phyloP scores from a whole-genome alignment of 2,329 filamentous ascomycete genomes.

The Aspergillus sp. region DNA sequence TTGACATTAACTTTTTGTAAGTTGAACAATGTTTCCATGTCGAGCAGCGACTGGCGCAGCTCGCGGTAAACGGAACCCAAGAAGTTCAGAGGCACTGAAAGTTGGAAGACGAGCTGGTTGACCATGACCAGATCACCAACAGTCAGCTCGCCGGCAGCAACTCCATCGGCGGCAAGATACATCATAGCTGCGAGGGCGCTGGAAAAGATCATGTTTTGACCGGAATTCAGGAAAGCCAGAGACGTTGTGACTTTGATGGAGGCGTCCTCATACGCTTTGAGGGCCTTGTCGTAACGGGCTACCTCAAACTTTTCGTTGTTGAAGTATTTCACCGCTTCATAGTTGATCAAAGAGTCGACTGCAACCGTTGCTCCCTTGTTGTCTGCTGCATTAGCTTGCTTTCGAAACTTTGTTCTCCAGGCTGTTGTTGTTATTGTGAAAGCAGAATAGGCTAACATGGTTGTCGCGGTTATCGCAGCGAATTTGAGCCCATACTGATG shows the following conservation, averaged over 20 bases:
- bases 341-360: conserved; percentile 96
- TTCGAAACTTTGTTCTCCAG: conserved; percentile 95
- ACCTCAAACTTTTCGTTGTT: conserved; percentile 98
- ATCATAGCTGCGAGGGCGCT: conserved; percentile 94
- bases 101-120: conserved; percentile 97
- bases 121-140: conserved; percentile 98
- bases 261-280: conserved; percentile 84
- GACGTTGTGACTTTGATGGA: conserved; percentile 98
- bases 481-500: conserved; percentile 94
- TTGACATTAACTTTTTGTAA: conserved; percentile 93
- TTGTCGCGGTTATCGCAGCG: conserved; percentile 82
- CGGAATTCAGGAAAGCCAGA: conserved; percentile 85
- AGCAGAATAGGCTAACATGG: conserved; percentile 92
- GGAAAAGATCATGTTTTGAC: conserved; percentile 97
- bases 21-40: conserved; percentile 98
- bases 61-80: conserved; percentile 97
- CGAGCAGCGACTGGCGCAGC: conserved; percentile 86
- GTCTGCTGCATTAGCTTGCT: conserved; percentile 92
- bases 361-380: conserved; percentile 94
- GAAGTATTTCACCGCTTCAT: conserved; percentile 98
- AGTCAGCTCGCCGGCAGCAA: conserved; percentile 76
- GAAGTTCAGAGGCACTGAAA: conserved; percentile 96
- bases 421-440: conserved; percentile 96
- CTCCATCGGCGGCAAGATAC: conserved; percentile 90
- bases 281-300: conserved; percentile 80